These are phyloP conservation scores for Isatis lusitanica DNA, from an alignment of 441 rosid genomes.

Conservation along the genomic window DNA sequence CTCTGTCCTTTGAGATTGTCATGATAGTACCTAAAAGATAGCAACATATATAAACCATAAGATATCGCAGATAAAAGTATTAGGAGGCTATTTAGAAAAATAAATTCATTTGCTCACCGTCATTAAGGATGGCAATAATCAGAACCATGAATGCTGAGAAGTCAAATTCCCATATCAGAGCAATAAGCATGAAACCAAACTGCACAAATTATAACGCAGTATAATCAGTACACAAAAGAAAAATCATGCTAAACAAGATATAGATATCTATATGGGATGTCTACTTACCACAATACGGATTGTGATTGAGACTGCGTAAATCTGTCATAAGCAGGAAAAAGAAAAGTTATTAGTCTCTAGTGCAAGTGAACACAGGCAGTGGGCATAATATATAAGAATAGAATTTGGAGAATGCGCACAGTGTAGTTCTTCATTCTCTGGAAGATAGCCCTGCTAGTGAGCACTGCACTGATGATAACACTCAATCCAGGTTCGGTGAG, in stretches of 20 bases:
- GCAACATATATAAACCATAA: background rate
- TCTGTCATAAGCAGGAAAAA: conserved; percentile 47
- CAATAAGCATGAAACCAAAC: conserved; percentile 86
- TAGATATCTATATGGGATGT: background rate
- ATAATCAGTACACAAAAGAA: conserved; percentile 5
- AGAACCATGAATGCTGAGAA: conserved; percentile 94
- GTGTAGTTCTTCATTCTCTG: conserved; percentile 47
- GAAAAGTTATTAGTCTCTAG: background rate
- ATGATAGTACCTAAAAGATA: conserved; percentile 42
- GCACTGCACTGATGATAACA: conserved; percentile 43
- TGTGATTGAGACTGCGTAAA: conserved; percentile 90
- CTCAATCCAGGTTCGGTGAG: conserved; percentile 44
- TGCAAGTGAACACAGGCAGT: conserved; percentile 11
- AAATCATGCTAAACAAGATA: background rate
- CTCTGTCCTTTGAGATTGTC: conserved; percentile 95
- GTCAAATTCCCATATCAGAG: conserved; percentile 84
- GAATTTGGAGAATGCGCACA: conserved; percentile 21
- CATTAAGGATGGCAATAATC: conserved; percentile 89
- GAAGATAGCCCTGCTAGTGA: conserved; percentile 43
- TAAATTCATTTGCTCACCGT: conserved; percentile 51
- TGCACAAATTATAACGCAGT: conserved; percentile 31
- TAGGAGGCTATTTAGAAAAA: background rate
- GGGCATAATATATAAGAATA: background rate
- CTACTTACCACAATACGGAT: conserved; percentile 85
- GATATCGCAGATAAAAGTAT: background rate